Evolutionary conservation across 768 basidiomycete genomes (phyloP).

Genomic region (Amanita subjunquillea): DNA sequence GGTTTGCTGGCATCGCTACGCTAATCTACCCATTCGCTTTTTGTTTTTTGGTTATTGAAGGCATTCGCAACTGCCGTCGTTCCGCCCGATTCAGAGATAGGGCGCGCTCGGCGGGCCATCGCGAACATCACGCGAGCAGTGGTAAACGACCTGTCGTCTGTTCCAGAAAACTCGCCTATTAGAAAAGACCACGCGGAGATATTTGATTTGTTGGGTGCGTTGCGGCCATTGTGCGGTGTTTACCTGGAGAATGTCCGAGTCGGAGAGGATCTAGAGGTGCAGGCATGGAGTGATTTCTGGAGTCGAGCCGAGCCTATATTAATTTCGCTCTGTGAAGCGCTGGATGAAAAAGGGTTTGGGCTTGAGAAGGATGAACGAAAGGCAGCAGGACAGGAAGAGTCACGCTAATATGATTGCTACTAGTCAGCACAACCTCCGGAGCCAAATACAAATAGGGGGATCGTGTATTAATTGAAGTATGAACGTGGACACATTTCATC

Average conservation of each 20-base stretch:
- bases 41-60: slow-evolving; percentile 1
- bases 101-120: slow-evolving; percentile 14
- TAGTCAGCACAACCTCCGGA: too few relatives aligned
- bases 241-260: slow-evolving; percentile 8
- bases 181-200: slow-evolving; percentile 12
- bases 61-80: slow-evolving; percentile 15
- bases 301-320: slow-evolving; percentile 14
- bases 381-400: neutral
- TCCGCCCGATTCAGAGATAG: slow-evolving; percentile 16
- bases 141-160: slow-evolving; percentile 13
- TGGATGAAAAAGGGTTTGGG: slow-evolving; percentile 18
- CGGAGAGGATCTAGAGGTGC: neutral
- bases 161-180: slow-evolving; percentile 11
- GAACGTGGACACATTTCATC: too few relatives aligned
- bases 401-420: too few relatives aligned
- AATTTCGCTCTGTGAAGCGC: slow-evolving; percentile 12
- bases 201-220: slow-evolving; percentile 15
- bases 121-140: slow-evolving; percentile 11
- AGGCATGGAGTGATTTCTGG: slow-evolving; percentile 16
- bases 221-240: slow-evolving; percentile 13
- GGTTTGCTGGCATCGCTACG: neutral
- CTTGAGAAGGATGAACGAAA: slow-evolving; percentile 12
- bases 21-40: too few relatives aligned
- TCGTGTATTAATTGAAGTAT: too few relatives aligned
- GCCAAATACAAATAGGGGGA: too few relatives aligned